Conservation (phyloP, 345 rosid species). For the Geranium brycei region DNA sequence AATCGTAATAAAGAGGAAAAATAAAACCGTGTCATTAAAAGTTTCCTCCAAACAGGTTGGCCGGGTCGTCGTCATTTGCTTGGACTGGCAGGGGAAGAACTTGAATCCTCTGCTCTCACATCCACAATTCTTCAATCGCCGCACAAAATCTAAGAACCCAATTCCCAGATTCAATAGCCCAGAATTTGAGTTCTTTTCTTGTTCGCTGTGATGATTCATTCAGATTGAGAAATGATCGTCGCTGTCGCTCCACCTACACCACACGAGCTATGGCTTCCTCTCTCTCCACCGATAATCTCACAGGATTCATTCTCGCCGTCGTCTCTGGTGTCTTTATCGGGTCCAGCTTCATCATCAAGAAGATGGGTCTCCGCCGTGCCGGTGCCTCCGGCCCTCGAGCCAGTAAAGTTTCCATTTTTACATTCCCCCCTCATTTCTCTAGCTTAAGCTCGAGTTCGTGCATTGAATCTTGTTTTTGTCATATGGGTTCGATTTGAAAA, state of each 20-base stretch:
- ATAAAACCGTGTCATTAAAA: no score
- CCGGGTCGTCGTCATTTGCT: no score
- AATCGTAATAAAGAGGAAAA: no score
- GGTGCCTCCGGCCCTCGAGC: slow-evolving; percentile 15
- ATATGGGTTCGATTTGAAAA: no score
- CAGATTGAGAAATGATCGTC: neutral
- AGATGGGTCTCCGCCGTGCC: slow-evolving; percentile 18
- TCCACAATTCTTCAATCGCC: neutral
- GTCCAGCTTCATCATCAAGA: slow-evolving; percentile 21
- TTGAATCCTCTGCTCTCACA: neutral
- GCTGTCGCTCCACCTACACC: no score
- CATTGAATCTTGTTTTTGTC: no score
- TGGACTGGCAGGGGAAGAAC: slow-evolving; percentile 11
- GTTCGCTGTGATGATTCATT: neutral
- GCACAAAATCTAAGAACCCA: neutral
- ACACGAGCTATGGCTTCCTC: neutral
- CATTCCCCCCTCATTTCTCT: neutral
- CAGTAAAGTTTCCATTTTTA: neutral
- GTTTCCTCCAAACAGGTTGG: no score
- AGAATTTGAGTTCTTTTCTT: neutral
- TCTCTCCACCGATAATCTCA: slow-evolving; percentile 14
- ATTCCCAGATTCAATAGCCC: neutral
- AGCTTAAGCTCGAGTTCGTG: no score
- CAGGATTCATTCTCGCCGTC: slow-evolving; percentile 15
- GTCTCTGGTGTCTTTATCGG: slow-evolving; percentile 18